Evolutionary conservation across 163 green algal genomes (phyloP).

Genomic region (Scenedesmus sp.): DNA sequence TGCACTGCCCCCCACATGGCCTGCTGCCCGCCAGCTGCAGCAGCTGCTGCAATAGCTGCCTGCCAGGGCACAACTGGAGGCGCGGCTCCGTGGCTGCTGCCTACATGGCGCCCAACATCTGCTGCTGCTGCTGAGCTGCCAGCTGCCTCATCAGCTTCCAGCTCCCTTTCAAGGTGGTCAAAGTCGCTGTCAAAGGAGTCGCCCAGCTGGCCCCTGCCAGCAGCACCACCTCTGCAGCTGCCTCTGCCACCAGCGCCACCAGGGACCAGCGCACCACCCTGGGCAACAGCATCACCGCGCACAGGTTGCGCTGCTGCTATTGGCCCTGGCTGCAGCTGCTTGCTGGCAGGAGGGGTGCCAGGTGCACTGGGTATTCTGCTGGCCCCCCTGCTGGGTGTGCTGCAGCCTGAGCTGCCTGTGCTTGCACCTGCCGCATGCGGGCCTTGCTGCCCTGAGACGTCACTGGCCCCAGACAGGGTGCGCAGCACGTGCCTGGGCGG

Average conservation of each 20-base stretch:
- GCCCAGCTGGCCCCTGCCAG: neutral
- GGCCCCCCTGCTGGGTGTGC: constrained; percentile 1
- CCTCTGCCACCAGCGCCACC: too few species aligned
- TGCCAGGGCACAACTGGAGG: neutral
- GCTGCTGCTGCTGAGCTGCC: neutral
- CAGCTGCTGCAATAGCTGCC: constrained; percentile 5
- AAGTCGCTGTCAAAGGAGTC: neutral
- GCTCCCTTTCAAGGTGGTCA: constrained; percentile 4
- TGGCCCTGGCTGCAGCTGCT: neutral
- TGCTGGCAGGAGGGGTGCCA: constrained; percentile 5
- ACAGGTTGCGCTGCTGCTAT: neutral
- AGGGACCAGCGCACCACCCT: neutral
- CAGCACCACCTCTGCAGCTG: neutral
- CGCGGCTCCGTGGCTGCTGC: neutral
- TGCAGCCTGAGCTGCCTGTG: constrained; percentile 20
- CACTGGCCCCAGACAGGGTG: neutral
- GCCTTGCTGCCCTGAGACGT: neutral
- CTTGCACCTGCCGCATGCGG: neutral
- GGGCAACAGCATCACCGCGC: neutral
- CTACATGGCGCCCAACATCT: neutral
- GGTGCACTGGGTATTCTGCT: constrained; percentile 45
- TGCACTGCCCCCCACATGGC: constrained; percentile 34
- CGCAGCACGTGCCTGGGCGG: neutral
- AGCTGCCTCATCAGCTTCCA: constrained; percentile 2
- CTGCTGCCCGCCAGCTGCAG: neutral